Evolutionary conservation across 768 basidiomycete genomes (phyloP).

Genomic region (Hericium rajendrae): DNA sequence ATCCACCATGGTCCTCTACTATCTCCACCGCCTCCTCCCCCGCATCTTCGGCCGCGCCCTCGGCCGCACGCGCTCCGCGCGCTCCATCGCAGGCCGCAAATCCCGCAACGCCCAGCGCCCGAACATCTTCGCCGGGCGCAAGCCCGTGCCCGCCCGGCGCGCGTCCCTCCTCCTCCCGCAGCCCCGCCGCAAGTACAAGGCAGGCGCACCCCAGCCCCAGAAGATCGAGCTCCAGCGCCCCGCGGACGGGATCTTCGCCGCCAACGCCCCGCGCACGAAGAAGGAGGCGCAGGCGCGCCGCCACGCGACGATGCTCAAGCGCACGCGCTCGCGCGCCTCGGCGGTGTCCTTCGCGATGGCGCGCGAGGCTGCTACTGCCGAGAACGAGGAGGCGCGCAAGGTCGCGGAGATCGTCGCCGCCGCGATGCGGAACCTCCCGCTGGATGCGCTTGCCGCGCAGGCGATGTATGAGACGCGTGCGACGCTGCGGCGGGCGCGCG

Average conservation of each 20-base stretch:
- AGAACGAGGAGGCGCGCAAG: not conserved
- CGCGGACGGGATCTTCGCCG: too few relatives aligned
- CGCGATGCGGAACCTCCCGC: not conserved
- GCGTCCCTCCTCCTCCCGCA: slow-evolving; percentile 3
- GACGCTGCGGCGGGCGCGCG: slow-evolving; percentile 1
- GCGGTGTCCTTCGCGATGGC: not conserved
- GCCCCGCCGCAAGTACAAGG: slow-evolving; percentile 1
- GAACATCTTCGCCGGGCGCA: slow-evolving; percentile 1
- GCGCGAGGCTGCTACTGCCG: not conserved
- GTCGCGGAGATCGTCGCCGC: not conserved
- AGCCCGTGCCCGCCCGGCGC: not conserved
- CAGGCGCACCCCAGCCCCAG: not conserved
- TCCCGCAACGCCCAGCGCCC: not conserved
- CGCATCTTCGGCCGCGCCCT: not conserved
- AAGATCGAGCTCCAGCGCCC: too few relatives aligned
- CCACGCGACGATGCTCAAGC: not conserved
- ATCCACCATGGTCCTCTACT: not conserved
- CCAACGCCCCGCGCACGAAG: too few relatives aligned
- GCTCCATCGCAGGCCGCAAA: not conserved
- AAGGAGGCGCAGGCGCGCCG: too few relatives aligned
- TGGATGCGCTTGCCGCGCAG: not conserved
- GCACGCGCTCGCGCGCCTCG: not conserved
- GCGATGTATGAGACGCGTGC: not conserved
- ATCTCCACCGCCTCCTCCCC: not conserved
- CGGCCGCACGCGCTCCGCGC: not conserved